phyloP scores from a whole-genome alignment of 805 yeast genomes.

The Peterozyma toletana region DNA sequence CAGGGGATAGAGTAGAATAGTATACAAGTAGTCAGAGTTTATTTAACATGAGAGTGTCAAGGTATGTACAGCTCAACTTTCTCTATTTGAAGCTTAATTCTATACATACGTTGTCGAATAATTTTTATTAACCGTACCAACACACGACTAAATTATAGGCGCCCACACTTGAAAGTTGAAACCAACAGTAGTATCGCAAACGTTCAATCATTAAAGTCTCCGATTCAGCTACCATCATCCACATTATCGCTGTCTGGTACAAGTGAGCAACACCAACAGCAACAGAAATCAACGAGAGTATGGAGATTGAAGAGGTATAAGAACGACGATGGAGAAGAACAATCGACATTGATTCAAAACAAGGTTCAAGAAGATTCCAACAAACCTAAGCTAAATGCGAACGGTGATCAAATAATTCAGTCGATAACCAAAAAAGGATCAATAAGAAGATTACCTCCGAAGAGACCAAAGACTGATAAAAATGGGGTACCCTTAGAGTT shows the following conservation, averaged over 20 bases:
- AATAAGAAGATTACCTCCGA: conserved; percentile 13
- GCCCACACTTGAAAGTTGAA: neutral
- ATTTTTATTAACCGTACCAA: neutral
- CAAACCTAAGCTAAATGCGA: conserved; percentile 6
- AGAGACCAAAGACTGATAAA: conserved; percentile 22
- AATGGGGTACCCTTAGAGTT: conserved; percentile 24
- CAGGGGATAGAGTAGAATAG: no score
- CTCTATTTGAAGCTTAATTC: conserved; percentile 8
- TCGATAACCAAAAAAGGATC: conserved; percentile 10
- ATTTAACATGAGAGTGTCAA: conserved; percentile 23
- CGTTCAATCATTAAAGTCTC: neutral
- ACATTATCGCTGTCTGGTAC: neutral
- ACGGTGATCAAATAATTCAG: conserved; percentile 18
- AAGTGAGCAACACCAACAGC: neutral
- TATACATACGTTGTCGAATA: neutral
- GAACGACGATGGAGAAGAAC: conserved; percentile 23
- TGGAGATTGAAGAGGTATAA: conserved; percentile 24
- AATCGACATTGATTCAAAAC: conserved; percentile 20
- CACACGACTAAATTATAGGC: neutral
- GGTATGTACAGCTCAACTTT: neutral
- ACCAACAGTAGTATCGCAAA: neutral
- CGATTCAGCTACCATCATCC: neutral
- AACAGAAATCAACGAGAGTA: conserved; percentile 8
- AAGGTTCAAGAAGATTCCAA: conserved; percentile 11
- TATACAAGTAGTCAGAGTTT: neutral